Percentiles rank a stretch among this genome's conserved stretches.
Evolutionary conservation across 176 grass and related monocot species (phyloP).

Genomic region (Pharus latifolius): DNA sequence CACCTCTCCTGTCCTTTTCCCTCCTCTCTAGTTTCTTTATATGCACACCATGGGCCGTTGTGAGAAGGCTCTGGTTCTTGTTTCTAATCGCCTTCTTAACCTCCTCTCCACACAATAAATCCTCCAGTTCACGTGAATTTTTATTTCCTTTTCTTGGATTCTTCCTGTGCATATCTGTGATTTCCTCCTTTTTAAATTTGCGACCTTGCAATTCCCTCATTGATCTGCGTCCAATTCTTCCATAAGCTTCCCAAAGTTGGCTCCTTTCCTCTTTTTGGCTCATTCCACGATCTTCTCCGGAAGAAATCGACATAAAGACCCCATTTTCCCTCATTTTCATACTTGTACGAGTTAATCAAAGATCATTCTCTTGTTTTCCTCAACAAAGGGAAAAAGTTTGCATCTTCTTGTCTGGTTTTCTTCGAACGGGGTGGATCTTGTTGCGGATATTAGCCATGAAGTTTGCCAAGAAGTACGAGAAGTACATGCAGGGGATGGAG

Average conservation of each 20-base stretch:
- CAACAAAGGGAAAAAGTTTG: background rate
- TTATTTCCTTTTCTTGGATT: background rate
- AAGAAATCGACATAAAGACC: background rate
- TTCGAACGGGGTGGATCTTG: background rate
- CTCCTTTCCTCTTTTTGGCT: background rate
- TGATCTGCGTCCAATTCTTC: background rate
- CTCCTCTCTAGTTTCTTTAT: too few relatives aligned
- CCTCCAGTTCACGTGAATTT: background rate
- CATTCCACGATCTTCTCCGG: background rate
- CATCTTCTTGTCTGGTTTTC: background rate
- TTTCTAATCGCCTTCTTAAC: background rate
- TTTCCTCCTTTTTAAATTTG: too few relatives aligned
- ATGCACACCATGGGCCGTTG: too few relatives aligned
- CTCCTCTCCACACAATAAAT: background rate
- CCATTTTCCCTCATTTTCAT: background rate
- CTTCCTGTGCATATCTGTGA: too few relatives aligned
- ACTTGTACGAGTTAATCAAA: too few relatives aligned
- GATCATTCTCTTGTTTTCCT: too few relatives aligned
- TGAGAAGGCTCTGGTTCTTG: background rate
- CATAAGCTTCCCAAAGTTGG: background rate
- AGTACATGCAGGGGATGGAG: slow-evolving; percentile 59
- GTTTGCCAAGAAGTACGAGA: slow-evolving; percentile 80
- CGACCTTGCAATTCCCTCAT: background rate
- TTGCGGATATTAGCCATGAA: slow-evolving; percentile 39
- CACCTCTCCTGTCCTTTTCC: too few relatives aligned